These are phyloP conservation scores for Heliocybe sulcata DNA, from an alignment of 1,284 basidiomycete species.

Conservation along the genomic window DNA sequence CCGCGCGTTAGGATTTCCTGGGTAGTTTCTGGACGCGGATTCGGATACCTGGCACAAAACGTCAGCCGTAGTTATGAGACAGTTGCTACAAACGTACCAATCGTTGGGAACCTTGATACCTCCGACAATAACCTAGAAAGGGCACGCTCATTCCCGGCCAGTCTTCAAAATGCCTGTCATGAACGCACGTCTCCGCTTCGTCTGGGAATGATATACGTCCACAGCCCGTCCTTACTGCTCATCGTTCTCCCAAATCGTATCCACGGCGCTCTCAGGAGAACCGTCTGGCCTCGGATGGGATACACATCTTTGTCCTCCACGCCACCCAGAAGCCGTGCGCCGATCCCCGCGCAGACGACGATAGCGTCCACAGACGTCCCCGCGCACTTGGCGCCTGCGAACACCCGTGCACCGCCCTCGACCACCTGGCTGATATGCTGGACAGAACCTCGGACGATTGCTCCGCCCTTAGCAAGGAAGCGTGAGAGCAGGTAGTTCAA, in stretches of 20 bases:
- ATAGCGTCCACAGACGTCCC: conserved; percentile 35
- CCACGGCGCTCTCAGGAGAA: conserved; percentile 42
- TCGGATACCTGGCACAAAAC: conserved; percentile 35
- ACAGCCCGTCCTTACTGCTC: conserved; percentile 36
- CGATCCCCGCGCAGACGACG: conserved; percentile 60
- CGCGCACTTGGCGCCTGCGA: conserved; percentile 18
- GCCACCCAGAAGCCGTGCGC: conserved; percentile 36
- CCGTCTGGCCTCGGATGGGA: conserved; percentile 47
- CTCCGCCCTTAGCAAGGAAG: conserved; percentile 56
- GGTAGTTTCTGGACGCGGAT: conserved; percentile 53
- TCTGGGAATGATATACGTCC: conserved; percentile 69
- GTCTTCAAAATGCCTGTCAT: not conserved
- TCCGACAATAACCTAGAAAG: conserved; percentile 52
- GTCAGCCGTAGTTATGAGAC: conserved; percentile 1
- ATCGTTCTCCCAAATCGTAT: conserved; percentile 53
- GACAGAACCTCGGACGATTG: conserved; percentile 44
- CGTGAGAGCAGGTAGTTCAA: conserved; percentile 59
- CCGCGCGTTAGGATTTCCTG: conserved; percentile 50
- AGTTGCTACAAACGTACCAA: conserved; percentile 34
- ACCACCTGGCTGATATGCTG: conserved; percentile 62
- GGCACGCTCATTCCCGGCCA: not conserved
- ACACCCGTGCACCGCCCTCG: conserved; percentile 45
- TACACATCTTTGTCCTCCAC: conserved; percentile 39
- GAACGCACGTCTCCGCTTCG: conserved; percentile 53
- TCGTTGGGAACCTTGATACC: conserved; percentile 56